phyloP scores from a whole-genome alignment of 257 asterid genomes.

The Misopates orontium region DNA sequence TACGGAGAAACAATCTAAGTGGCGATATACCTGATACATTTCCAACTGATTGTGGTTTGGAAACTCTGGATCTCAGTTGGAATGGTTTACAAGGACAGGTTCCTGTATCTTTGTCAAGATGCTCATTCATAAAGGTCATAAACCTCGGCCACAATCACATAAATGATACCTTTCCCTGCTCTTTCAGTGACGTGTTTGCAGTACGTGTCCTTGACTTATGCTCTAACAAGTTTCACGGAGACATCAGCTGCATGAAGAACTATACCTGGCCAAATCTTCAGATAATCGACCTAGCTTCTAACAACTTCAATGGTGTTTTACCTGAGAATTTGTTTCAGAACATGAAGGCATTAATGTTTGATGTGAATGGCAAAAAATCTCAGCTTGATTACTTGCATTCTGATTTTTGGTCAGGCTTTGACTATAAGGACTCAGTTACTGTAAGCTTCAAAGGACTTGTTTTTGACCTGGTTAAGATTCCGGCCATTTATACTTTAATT shows the following conservation, averaged over 20 bases:
- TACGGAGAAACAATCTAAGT: constrained; percentile 44
- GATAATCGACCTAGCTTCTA: constrained; percentile 39
- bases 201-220: constrained; percentile 35
- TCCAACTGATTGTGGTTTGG: constrained; percentile 33
- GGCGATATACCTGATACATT: constrained; percentile 45
- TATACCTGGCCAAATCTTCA: constrained; percentile 31
- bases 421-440: constrained; percentile 46
- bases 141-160: constrained; percentile 45
- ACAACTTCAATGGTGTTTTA: constrained; percentile 35
- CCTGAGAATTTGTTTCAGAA: constrained; percentile 28
- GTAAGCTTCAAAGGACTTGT: constrained; percentile 41
- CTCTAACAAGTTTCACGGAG: constrained; percentile 40
- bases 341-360: constrained; percentile 32
- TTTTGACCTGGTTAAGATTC: constrained; percentile 42
- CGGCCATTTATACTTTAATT: constrained; percentile 25
- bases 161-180: constrained; percentile 46
- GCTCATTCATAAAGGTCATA: constrained; percentile 41
- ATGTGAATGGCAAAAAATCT: constrained; percentile 1
- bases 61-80: constrained; percentile 49
- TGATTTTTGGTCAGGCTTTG: background rate
- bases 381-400: constrained; percentile 26
- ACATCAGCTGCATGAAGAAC: constrained; percentile 25
- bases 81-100: constrained; percentile 41
- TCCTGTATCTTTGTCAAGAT: constrained; percentile 47
- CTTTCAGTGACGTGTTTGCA: constrained; percentile 22